phyloP scores from a whole-genome alignment of 805 yeast genomes.

The Metschnikowia baotianmanensis region DNA sequence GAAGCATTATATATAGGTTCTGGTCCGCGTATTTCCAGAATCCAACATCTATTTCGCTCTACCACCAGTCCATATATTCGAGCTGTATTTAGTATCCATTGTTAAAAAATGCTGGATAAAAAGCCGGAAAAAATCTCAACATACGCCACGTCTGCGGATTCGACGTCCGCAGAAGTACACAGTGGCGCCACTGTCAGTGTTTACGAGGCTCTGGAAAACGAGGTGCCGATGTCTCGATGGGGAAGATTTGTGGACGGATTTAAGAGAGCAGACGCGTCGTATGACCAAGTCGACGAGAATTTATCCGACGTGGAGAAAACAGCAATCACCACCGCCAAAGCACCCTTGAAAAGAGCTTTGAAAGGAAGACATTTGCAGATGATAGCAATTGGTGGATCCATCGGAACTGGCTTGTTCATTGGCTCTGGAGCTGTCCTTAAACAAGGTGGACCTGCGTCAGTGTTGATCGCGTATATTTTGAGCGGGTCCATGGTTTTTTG shows the following conservation, averaged over 20 bases:
- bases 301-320: constrained; percentile 44
- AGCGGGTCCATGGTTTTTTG: constrained; percentile 32
- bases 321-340: constrained; percentile 48
- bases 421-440: constrained; percentile 64
- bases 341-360: constrained; percentile 56
- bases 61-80: background rate
- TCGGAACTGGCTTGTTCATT: constrained; percentile 80
- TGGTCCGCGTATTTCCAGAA: too few species aligned
- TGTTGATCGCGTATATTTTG: constrained; percentile 38
- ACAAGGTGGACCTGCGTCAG: constrained; percentile 70
- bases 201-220: constrained; percentile 21
- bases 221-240: constrained; percentile 15
- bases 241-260: constrained; percentile 30
- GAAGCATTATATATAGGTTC: too few species aligned
- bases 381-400: constrained; percentile 75
- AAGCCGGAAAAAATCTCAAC: constrained; percentile 43
- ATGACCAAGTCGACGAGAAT: constrained; percentile 41
- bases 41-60: too few species aligned
- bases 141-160: constrained; percentile 38
- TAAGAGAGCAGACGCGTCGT: constrained; percentile 31
- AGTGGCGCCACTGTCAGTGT: constrained; percentile 36
- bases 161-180: constrained; percentile 32
- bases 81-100: background rate
- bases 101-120: background rate
- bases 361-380: constrained; percentile 50